phyloP scores from a whole-genome alignment of 371 early-diverging fungal species.

The Vairimorpha ceranae region DNA sequence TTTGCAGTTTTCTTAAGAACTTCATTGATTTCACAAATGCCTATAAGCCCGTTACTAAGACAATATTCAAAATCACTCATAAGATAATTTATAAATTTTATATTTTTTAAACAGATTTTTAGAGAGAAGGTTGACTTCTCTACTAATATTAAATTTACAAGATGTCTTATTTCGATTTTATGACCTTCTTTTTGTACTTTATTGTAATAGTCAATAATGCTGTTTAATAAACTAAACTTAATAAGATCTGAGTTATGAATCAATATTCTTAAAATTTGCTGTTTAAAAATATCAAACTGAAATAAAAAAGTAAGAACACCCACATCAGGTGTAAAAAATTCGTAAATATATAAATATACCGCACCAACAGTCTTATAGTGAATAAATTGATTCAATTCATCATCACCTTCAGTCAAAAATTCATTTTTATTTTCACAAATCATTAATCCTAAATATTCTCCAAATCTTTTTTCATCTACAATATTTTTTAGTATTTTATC shows the following conservation, averaged over 20 bases:
- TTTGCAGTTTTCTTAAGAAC: slow-evolving; percentile 20
- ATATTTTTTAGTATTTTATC: neutral
- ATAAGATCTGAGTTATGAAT: neutral
- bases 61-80: slow-evolving; percentile 51
- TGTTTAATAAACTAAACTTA: slow-evolving; percentile 14
- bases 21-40: slow-evolving; percentile 48
- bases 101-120: slow-evolving; percentile 10
- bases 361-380: neutral
- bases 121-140: slow-evolving; percentile 7
- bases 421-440: neutral
- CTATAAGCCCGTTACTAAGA: slow-evolving; percentile 40
- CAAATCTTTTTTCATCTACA: neutral
- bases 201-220: slow-evolving; percentile 29
- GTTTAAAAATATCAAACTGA: neutral
- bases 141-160: slow-evolving; percentile 22
- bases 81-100: slow-evolving; percentile 45
- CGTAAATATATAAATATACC: neutral
- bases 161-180: slow-evolving; percentile 9
- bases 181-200: slow-evolving; percentile 19
- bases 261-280: neutral
- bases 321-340: neutral
- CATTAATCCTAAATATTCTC: slow-evolving; percentile 17
- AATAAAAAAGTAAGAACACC: neutral
- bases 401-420: too few relatives aligned
- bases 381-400: neutral